Conservation (phyloP, 2,329 filamentous ascomycete species). For the Epichloe bromicola region DNA sequence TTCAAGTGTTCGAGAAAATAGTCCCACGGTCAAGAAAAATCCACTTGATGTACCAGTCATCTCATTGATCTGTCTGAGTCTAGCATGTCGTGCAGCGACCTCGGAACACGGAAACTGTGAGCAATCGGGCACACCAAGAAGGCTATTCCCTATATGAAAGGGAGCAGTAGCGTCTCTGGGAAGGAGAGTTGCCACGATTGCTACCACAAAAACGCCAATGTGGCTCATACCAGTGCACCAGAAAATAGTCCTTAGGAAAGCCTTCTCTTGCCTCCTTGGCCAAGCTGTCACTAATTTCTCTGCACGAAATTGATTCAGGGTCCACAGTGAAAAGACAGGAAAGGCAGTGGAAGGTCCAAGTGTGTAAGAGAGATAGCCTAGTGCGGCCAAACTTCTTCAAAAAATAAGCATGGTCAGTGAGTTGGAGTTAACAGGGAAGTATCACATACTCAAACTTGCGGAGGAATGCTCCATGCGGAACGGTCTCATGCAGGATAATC, state of each 20-base stretch:
- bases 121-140: constrained; percentile 3
- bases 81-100: constrained; percentile 1
- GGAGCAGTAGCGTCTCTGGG: background rate
- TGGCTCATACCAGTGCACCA: constrained; percentile 4
- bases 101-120: background rate
- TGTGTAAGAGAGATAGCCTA: background rate
- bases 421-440: background rate
- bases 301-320: background rate
- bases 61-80: constrained; percentile 9
- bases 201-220: constrained; percentile 6
- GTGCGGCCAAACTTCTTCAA: background rate
- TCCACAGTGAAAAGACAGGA: background rate
- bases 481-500: constrained; percentile 1
- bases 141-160: constrained; percentile 4
- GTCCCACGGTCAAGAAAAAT: constrained; percentile 6
- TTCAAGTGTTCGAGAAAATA: background rate
- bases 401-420: background rate
- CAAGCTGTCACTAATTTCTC: background rate
- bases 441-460: background rate
- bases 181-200: constrained; percentile 1
- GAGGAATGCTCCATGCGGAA: background rate
- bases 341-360: background rate
- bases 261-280: background rate
- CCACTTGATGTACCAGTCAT: constrained; percentile 9
- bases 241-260: constrained; percentile 2